A percentile compares a stretch with the other conserved stretches of the same genome.
These are phyloP conservation scores for Piper longum DNA, from an alignment of 164 flowering plant genomes.

Conservation along the genomic window DNA sequence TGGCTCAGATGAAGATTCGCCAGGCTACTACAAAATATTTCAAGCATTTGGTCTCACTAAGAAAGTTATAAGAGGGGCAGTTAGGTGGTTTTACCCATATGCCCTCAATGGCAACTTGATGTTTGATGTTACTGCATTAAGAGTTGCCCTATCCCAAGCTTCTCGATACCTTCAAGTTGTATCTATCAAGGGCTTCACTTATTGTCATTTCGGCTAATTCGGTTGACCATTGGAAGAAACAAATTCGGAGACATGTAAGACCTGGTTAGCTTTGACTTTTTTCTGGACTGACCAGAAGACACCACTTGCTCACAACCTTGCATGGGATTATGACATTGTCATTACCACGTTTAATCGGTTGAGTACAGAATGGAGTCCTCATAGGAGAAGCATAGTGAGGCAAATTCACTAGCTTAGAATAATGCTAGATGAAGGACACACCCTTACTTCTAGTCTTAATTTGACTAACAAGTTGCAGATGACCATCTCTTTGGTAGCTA, in stretches of 20 bases:
- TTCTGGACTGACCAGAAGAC: constrained; percentile 65
- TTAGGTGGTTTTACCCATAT: constrained; percentile 67
- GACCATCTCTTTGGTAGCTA: constrained; percentile 65
- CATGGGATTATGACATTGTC: constrained; percentile 95
- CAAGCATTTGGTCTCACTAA: constrained; percentile 69
- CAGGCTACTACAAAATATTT: constrained; percentile 51
- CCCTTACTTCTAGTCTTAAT: constrained; percentile 82
- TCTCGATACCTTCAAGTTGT: constrained; percentile 52
- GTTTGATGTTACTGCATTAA: constrained; percentile 69
- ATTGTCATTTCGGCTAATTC: constrained; percentile 86
- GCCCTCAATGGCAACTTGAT: constrained; percentile 34
- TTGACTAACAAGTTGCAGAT: constrained; percentile 91
- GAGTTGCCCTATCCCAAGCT: constrained; percentile 71
- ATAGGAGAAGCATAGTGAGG: constrained; percentile 57
- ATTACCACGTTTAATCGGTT: constrained; percentile 83
- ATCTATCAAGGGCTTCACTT: constrained; percentile 80
- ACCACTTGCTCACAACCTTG: constrained; percentile 64
- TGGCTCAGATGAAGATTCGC: constrained; percentile 21
- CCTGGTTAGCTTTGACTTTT: constrained; percentile 59
- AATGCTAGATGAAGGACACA: constrained; percentile 93
- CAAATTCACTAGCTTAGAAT: constrained; percentile 95
- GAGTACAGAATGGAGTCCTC: constrained; percentile 85
- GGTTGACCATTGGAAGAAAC: constrained; percentile 87
- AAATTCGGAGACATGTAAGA: constrained; percentile 66
- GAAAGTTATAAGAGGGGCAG: constrained; percentile 34